Conservation (phyloP, 129 eudicot species). For the Flaveria linearis region DNA sequence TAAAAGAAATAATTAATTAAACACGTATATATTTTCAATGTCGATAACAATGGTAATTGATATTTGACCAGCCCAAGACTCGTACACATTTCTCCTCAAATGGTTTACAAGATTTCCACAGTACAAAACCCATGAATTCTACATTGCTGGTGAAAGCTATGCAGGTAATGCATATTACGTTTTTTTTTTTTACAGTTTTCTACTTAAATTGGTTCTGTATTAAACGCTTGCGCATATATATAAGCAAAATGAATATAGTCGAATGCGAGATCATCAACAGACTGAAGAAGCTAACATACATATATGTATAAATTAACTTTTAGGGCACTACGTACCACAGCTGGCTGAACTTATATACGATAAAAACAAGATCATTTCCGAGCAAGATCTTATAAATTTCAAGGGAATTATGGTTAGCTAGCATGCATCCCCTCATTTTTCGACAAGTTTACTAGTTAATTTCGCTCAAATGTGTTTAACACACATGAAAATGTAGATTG, state of each 20-base stretch:
- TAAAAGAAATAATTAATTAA: too few species aligned
- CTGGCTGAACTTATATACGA: slow-evolving; percentile 67
- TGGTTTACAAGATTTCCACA: slow-evolving; percentile 92
- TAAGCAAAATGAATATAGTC: too few species aligned
- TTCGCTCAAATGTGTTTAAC: not conserved
- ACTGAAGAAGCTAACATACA: not conserved
- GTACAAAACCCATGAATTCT: slow-evolving; percentile 73
- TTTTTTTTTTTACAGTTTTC: too few species aligned
- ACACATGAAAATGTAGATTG: slow-evolving; percentile 52
- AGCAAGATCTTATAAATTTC: slow-evolving; percentile 55
- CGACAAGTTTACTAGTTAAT: not conserved
- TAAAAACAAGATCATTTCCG: slow-evolving; percentile 49
- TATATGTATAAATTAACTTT: not conserved
- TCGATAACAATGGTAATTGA: not conserved
- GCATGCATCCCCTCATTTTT: too few species aligned
- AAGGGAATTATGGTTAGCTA: slow-evolving; percentile 72
- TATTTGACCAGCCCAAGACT: slow-evolving; percentile 54
- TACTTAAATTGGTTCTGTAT: too few species aligned
- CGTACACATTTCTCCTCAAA: slow-evolving; percentile 52
- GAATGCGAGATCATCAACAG: too few species aligned
- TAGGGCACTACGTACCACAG: slow-evolving; percentile 91
- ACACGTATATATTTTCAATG: too few species aligned
- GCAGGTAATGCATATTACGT: slow-evolving; percentile 48
- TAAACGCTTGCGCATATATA: too few species aligned
- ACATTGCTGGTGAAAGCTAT: slow-evolving; percentile 91